These are phyloP conservation scores for Trifolium repens DNA, from an alignment of 306 rosid genomes.

Conservation along the genomic window DNA sequence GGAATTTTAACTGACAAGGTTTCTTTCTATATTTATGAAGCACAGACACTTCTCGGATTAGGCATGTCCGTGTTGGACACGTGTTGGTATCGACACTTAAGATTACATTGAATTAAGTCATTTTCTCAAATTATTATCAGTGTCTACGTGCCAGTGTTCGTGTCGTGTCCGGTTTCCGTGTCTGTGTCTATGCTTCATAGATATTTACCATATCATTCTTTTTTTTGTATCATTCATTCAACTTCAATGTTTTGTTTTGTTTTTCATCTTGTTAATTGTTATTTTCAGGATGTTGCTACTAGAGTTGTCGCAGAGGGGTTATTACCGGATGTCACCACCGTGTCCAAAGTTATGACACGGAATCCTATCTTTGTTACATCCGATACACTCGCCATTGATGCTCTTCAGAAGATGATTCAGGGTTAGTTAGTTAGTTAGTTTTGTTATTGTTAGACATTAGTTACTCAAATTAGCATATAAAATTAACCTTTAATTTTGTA, in stretches of 20 bases:
- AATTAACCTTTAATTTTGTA: background rate
- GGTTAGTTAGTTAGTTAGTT: conserved; percentile 51
- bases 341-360: conserved; percentile 84
- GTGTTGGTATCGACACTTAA: too few relatives aligned
- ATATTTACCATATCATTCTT: too few relatives aligned
- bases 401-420: conserved; percentile 94
- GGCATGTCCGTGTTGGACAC: too few relatives aligned
- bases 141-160: too few relatives aligned
- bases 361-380: conserved; percentile 85
- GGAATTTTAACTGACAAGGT: conserved; percentile 97
- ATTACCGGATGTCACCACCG: conserved; percentile 75
- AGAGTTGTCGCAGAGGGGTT: conserved; percentile 91
- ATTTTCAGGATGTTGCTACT: conserved; percentile 66
- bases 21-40: background rate
- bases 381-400: conserved; percentile 88
- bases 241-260: background rate
- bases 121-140: too few relatives aligned
- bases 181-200: too few relatives aligned
- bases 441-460: background rate
- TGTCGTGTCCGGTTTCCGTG: too few relatives aligned
- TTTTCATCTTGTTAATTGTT: background rate
- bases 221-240: background rate
- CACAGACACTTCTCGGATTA: too few relatives aligned
- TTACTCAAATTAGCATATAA: background rate
- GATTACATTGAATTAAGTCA: too few relatives aligned